Base-by-base conservation (phyloP, 805 yeast genomes). In the Grigorovia transvaalensis region DNA sequence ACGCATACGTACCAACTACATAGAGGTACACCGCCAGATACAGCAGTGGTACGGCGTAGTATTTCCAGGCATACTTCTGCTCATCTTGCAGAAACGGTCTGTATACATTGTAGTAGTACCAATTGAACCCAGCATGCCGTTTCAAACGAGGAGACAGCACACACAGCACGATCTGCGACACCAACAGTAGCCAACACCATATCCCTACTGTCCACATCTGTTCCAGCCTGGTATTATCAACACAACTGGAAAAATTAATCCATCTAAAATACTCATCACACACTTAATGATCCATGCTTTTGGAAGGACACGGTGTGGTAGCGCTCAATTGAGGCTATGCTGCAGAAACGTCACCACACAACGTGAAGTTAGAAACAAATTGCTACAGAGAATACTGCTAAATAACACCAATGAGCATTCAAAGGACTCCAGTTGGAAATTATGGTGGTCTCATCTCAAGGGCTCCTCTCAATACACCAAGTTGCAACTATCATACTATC, bases 21-120 rank as follows among this genome's bases (percentile, higher is more conserved):
- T 55, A 60, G 2, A 50, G 4, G 50, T 63, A 63, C 11, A 68
- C 42, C 1, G 54, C 29, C 6, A 59, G 46, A 48, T 67, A 68
- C 38, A 68, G 62, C 1, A 51, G 4, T 2, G 72, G 72, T 0
- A 67, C 63, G 2, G 62, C n/a, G 44, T 58, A 50, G 47, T 55
- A 62, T 47, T 66, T 66, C 64, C 64, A 62, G 12, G 58, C 51
- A 48, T 54, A 59, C n/a, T 54, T 50, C 4, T 54, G 45, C 11
- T 52, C 52, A 40, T 64, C 67, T 40, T 54, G 53, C 11, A 61
- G 46, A 1, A 66, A 27, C 9, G 69, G 69, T 29, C 55, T 51
- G 48, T 59, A 67, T 4, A 66, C 53, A 4, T 51, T 29, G 9
- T 38, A 48, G 50, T 68, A 66, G 47, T 65, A 66, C 50, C 58